phyloP scores from a whole-genome alignment of 106 monocot species.

The Phalaenopsis aphrodite region DNA sequence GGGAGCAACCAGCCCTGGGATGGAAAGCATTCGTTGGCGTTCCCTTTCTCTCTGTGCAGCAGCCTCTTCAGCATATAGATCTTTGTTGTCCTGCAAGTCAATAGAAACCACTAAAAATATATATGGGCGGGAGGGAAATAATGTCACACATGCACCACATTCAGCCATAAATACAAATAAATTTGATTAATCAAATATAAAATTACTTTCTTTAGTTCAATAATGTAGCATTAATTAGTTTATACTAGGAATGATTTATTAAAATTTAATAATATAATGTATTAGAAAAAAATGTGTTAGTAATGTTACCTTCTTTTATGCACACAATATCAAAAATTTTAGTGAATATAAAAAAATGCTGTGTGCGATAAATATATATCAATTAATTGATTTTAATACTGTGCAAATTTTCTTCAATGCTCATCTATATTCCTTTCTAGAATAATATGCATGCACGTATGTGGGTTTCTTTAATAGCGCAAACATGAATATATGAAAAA shows the following conservation, averaged over 20 bases:
- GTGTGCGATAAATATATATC: neutral
- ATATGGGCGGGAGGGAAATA: too few species aligned
- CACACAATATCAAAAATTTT: neutral
- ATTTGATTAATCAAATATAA: too few species aligned
- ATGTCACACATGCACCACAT: too few species aligned
- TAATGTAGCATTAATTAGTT: too few species aligned
- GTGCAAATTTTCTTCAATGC: neutral
- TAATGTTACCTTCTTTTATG: neutral
- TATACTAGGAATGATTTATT: neutral
- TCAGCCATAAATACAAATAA: too few species aligned
- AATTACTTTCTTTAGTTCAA: too few species aligned
- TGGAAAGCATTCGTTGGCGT: conserved; percentile 89
- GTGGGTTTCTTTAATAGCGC: neutral
- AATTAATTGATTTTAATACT: neutral
- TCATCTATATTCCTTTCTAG: neutral
- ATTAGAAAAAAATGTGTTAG: neutral
- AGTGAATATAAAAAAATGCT: neutral
- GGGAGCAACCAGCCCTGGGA: conserved; percentile 93
- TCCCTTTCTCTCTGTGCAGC: conserved; percentile 83
- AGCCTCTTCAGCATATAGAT: conserved; percentile 92
- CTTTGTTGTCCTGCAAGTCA: conserved; percentile 84
- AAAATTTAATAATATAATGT: neutral
- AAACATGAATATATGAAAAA: too few species aligned
- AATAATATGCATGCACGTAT: neutral
- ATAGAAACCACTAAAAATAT: neutral